Conservation (phyloP, 768 basidiomycete species). For the Coprinopsis sp. region DNA sequence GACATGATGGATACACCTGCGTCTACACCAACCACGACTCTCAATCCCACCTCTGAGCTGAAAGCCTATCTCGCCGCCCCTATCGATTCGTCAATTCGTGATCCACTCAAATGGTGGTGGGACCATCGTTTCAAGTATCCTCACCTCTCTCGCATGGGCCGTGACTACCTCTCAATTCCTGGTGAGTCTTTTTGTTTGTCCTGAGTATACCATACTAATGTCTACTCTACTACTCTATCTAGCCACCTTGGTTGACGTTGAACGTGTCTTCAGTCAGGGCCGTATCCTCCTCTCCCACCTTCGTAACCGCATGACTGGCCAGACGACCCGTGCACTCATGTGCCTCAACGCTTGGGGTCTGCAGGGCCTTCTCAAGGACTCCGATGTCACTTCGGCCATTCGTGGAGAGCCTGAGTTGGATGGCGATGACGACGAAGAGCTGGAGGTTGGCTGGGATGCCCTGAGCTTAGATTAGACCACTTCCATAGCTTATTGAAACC, state of each 20-base stretch:
- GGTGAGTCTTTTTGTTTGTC: slow-evolving; percentile 6
- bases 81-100: slow-evolving; percentile 2
- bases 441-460: too few species aligned
- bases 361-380: background rate
- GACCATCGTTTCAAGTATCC: slow-evolving; percentile 13
- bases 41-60: slow-evolving; percentile 8
- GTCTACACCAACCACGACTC: slow-evolving; percentile 4
- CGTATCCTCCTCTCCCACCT: slow-evolving; percentile 5
- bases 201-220: too few species aligned
- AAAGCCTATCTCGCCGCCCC: slow-evolving; percentile 11
- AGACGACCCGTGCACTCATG: slow-evolving; percentile 1
- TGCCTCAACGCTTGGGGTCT: slow-evolving; percentile 3
- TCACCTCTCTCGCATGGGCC: slow-evolving; percentile 15
- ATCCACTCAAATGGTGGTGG: slow-evolving; percentile 12
- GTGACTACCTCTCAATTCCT: slow-evolving; percentile 14
- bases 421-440: slow-evolving; percentile 1
- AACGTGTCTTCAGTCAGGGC: slow-evolving; percentile 1
- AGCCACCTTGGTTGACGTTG: slow-evolving; percentile 4
- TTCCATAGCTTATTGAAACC: too few species aligned
- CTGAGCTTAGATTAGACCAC: too few species aligned
- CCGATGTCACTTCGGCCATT: background rate
- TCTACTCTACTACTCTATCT: background rate
- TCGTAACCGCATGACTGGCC: background rate
- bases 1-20: background rate
- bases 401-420: background rate